Conservation (phyloP, 2,329 filamentous ascomycete species). For the Dichotomopilus funicola region DNA sequence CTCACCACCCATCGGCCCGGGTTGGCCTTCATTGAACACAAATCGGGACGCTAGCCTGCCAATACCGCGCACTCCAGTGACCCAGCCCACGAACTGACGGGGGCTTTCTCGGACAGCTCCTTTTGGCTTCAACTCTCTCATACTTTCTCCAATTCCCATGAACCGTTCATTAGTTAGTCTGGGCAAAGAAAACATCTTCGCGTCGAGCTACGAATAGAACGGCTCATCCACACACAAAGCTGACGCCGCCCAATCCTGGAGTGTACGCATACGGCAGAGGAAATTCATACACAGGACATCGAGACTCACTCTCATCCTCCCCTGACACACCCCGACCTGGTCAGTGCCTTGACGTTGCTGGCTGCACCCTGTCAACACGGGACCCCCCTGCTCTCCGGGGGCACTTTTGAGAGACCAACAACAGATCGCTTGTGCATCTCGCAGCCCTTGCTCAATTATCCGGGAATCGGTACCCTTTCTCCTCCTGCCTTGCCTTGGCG, state of each 20-base stretch:
- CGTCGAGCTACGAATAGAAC: too few relatives aligned
- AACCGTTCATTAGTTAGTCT: too few relatives aligned
- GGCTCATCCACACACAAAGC: too few relatives aligned
- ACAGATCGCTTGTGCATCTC: slow-evolving; percentile 22
- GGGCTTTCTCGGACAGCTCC: neutral
- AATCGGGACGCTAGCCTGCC: slow-evolving; percentile 10
- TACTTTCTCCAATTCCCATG: too few relatives aligned
- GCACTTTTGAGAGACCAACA: slow-evolving; percentile 15
- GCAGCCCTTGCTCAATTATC: slow-evolving; percentile 24
- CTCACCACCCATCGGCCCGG: slow-evolving; percentile 19
- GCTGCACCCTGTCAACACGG: slow-evolving; percentile 12
- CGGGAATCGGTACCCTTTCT: slow-evolving; percentile 20
- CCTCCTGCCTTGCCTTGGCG: slow-evolving; percentile 19
- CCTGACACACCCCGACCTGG: slow-evolving; percentile 16
- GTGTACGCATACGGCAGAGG: too few relatives aligned
- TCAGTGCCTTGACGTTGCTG: slow-evolving; percentile 12
- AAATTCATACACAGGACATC: too few relatives aligned
- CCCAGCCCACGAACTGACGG: neutral
- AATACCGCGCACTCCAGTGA: slow-evolving; percentile 9
- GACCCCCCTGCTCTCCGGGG: neutral
- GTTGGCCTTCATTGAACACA: slow-evolving; percentile 13
- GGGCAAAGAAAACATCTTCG: too few relatives aligned
- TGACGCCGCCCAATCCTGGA: too few relatives aligned
- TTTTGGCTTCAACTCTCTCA: neutral
- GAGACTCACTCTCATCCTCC: neutral